These are phyloP conservation scores for Nakazawaea laoshanensis DNA, from an alignment of 805 yeast species.

Conservation along the genomic window DNA sequence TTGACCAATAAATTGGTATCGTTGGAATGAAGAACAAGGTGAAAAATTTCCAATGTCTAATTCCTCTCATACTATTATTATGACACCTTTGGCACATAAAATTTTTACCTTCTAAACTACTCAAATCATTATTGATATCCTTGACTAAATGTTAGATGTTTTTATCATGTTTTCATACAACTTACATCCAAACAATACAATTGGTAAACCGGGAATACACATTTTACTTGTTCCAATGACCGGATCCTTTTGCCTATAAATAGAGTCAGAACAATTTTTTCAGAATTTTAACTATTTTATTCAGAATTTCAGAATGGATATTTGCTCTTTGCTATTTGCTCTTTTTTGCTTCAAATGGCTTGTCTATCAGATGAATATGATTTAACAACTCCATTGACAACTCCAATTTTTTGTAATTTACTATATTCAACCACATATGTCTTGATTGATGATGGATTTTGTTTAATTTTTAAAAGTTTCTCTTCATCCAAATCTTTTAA, in stretches of 20 bases:
- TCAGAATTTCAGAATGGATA: too few relatives aligned
- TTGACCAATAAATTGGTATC: constrained; percentile 16
- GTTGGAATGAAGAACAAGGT: constrained; percentile 19
- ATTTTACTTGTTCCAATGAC: neutral
- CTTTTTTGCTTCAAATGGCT: too few relatives aligned
- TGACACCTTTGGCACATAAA: constrained; percentile 20
- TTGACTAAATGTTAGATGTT: constrained; percentile 7
- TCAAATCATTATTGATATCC: constrained; percentile 8
- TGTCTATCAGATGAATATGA: constrained; percentile 1
- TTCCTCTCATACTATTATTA: constrained; percentile 17
- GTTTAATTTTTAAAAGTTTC: neutral
- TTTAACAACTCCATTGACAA: constrained; percentile 4
- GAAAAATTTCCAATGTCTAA: constrained; percentile 16
- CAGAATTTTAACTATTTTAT: too few relatives aligned
- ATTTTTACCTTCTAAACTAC: constrained; percentile 6
- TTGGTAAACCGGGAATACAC: constrained; percentile 10
- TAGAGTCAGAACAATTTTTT: too few relatives aligned
- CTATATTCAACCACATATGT: constrained; percentile 6
- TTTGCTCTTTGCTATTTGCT: too few relatives aligned
- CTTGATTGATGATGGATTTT: constrained; percentile 1
- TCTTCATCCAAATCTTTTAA: too few relatives aligned
- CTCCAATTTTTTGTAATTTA: constrained; percentile 1
- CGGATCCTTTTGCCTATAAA: neutral
- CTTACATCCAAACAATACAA: constrained; percentile 10
- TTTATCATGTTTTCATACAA: neutral